Percentiles rank a stretch among this genome's conserved stretches.
phyloP scores from a whole-genome alignment of 2,329 filamentous ascomycete genomes.

The Penicillium hesseltinei region DNA sequence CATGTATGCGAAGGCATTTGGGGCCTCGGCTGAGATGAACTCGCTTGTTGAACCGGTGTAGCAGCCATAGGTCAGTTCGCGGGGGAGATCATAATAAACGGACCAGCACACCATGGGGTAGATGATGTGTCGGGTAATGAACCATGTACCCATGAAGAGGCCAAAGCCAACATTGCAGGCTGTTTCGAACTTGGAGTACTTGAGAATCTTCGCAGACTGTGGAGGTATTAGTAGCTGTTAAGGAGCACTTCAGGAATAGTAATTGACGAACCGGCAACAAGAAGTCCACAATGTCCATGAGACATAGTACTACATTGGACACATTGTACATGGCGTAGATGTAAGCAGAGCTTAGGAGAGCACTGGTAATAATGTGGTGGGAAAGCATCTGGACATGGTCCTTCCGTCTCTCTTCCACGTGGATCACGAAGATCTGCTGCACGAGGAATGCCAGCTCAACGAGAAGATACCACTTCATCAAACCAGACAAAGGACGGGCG shows the following conservation, averaged over 20 bases:
- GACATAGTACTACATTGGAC: slow-evolving; percentile 80
- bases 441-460: slow-evolving; percentile 90
- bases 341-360: slow-evolving; percentile 78
- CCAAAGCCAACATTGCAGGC: slow-evolving; percentile 82
- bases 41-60: slow-evolving; percentile 56
- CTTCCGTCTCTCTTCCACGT: slow-evolving; percentile 91
- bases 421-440: slow-evolving; percentile 89
- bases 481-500: slow-evolving; percentile 66
- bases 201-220: slow-evolving; percentile 86
- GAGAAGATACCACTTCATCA: slow-evolving; percentile 86
- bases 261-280: slow-evolving; percentile 69
- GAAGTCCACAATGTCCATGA: slow-evolving; percentile 93
- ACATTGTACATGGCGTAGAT: slow-evolving; percentile 83
- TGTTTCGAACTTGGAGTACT: slow-evolving; percentile 75
- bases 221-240: slow-evolving; percentile 4
- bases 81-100: slow-evolving; percentile 65
- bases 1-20: slow-evolving; percentile 58
- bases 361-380: slow-evolving; percentile 87
- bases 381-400: slow-evolving; percentile 95
- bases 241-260: neutral
- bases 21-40: slow-evolving; percentile 34
- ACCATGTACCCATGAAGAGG: slow-evolving; percentile 82
- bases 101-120: slow-evolving; percentile 82
- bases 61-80: slow-evolving; percentile 65
- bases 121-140: slow-evolving; percentile 75